phyloP scores from a whole-genome alignment of 371 early-diverging fungal species.

The Actinomucor elegans region DNA sequence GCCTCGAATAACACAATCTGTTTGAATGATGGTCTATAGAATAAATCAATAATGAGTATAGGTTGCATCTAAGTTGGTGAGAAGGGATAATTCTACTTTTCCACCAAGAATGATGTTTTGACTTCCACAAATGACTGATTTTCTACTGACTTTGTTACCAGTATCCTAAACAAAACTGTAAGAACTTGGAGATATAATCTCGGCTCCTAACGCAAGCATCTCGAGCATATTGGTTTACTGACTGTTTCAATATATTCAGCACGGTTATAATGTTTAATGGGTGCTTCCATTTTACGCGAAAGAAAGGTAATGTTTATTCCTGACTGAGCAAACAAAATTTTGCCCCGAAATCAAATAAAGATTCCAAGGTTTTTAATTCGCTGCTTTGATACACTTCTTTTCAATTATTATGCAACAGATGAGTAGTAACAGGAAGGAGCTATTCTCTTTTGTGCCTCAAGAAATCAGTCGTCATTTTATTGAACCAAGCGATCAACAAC shows the following conservation, averaged over 20 bases:
- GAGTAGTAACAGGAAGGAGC: background rate
- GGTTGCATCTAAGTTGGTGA: too few species aligned
- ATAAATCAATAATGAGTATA: too few species aligned
- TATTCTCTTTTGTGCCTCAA: conserved; percentile 7
- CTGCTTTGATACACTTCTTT: background rate
- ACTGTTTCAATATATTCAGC: conserved; percentile 88
- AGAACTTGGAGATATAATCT: too few species aligned
- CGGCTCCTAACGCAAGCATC: background rate
- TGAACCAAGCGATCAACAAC: background rate
- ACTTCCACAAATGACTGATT: conserved; percentile 87
- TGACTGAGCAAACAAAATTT: conserved; percentile 5
- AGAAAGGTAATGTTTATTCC: background rate
- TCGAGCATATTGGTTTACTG: too few species aligned
- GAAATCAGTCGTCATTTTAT: conserved; percentile 5
- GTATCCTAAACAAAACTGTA: conserved; percentile 65
- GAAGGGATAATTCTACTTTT: too few species aligned
- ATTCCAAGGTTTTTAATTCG: background rate
- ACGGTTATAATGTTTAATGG: conserved; percentile 62
- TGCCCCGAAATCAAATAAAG: conserved; percentile 4
- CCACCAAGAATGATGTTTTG: conserved; percentile 96
- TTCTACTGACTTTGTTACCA: conserved; percentile 92
- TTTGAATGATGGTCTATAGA: conserved; percentile 90
- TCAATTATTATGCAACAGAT: background rate
- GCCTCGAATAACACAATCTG: conserved; percentile 88
- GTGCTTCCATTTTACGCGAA: conserved; percentile 77